Evolutionary conservation across 1,284 basidiomycete genomes (phyloP).

Genomic region (Chondrostereum purpureum): DNA sequence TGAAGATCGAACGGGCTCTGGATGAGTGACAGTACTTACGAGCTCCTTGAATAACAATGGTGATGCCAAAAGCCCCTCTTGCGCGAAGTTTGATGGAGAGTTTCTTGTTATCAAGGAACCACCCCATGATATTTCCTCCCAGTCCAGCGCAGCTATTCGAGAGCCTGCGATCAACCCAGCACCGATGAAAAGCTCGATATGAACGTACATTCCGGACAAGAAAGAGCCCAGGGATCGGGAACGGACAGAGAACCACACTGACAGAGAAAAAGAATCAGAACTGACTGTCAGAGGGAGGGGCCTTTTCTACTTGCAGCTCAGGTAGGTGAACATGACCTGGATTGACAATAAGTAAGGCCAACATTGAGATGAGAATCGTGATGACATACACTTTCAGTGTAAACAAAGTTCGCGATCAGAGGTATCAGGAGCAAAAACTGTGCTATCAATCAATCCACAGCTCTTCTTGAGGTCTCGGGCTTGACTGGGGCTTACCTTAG

Average conservation of each 20-base stretch:
- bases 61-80: constrained; percentile 9
- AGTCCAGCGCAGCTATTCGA: constrained; percentile 6
- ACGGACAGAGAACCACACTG: constrained; percentile 14
- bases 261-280: background rate
- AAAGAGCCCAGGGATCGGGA: constrained; percentile 15
- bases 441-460: background rate
- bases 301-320: constrained; percentile 2
- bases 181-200: no score
- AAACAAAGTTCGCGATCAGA: background rate
- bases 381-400: background rate
- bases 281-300: background rate
- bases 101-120: constrained; percentile 8
- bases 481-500: background rate
- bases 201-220: constrained; percentile 11
- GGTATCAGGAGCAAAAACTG: background rate
- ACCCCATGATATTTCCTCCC: constrained; percentile 12
- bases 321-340: constrained; percentile 14
- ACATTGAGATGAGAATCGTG: constrained; percentile 10
- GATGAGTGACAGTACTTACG: constrained; percentile 5
- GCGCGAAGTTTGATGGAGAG: constrained; percentile 8
- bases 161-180: background rate
- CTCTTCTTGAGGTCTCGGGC: no score
- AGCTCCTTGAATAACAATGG: constrained; percentile 10
- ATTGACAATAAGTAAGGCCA: constrained; percentile 9
- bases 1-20: background rate